Evolutionary conservation across 192 early-diverging fungal species (phyloP).

Genomic region (Backusella morwellensis): DNA sequence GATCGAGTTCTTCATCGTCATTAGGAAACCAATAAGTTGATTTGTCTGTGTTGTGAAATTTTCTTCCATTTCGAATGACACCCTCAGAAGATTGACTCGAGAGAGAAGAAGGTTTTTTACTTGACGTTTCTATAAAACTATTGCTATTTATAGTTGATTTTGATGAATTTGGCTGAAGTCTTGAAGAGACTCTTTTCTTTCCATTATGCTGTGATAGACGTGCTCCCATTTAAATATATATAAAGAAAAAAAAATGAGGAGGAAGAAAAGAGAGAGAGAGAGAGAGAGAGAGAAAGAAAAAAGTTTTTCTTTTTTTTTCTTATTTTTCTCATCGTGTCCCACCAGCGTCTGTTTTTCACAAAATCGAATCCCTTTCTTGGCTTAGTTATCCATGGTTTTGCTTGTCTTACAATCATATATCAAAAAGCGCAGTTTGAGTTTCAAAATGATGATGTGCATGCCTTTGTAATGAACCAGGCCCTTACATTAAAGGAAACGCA

Average conservation of each 20-base stretch:
- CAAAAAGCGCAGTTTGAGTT: neutral
- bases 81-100: neutral
- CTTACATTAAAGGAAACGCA: neutral
- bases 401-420: neutral
- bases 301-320: neutral
- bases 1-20: constrained; percentile 30
- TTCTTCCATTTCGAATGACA: constrained; percentile 18
- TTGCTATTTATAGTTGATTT: neutral
- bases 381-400: neutral
- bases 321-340: neutral
- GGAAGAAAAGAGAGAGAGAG: neutral
- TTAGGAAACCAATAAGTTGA: constrained; percentile 29
- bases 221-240: neutral
- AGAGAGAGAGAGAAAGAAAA: neutral
- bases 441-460: neutral
- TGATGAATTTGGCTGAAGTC: neutral
- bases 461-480: neutral
- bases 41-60: constrained; percentile 26
- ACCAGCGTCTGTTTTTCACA: neutral
- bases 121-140: neutral
- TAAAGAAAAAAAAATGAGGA: neutral
- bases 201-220: neutral
- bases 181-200: neutral
- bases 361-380: neutral
- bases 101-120: neutral